Conservation (phyloP, 805 yeast genomes). For the Vanderwaltozyma polyspora region DNA sequence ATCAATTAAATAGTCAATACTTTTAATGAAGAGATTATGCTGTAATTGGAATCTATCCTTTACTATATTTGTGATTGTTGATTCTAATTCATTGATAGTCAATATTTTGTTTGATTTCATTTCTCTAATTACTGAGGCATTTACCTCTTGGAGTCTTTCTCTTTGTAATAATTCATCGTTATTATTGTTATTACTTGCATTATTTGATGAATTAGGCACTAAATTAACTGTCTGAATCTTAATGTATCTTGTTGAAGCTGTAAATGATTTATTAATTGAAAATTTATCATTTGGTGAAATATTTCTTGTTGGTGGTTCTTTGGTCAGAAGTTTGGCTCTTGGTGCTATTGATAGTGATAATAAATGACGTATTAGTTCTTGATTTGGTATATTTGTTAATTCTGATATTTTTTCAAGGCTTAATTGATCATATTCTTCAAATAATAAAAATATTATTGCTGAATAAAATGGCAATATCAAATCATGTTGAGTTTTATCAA, state of each 20-base stretch:
- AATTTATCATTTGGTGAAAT: slow-evolving; percentile 55
- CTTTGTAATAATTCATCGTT: slow-evolving; percentile 41
- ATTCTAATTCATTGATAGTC: slow-evolving; percentile 54
- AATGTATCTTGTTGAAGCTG: slow-evolving; percentile 54
- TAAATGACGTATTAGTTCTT: slow-evolving; percentile 65
- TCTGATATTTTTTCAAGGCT: slow-evolving; percentile 52
- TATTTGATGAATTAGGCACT: neutral
- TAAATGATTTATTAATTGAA: slow-evolving; percentile 55
- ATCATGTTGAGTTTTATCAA: slow-evolving; percentile 60
- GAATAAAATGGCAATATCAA: slow-evolving; percentile 73
- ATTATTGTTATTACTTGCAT: neutral
- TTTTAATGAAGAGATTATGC: slow-evolving; percentile 52
- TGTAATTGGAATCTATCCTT: slow-evolving; percentile 57
- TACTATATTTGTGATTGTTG: slow-evolving; percentile 51
- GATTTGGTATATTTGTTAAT: slow-evolving; percentile 58
- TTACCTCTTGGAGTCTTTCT: slow-evolving; percentile 56
- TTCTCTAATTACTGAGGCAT: slow-evolving; percentile 81
- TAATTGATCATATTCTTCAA: slow-evolving; percentile 44
- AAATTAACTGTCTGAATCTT: slow-evolving; percentile 36
- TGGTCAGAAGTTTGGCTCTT: slow-evolving; percentile 59
- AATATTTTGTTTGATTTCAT: slow-evolving; percentile 64
- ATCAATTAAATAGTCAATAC: slow-evolving; percentile 66
- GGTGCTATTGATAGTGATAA: slow-evolving; percentile 81
- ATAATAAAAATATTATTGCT: slow-evolving; percentile 65
- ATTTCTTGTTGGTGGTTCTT: slow-evolving; percentile 64